These are phyloP conservation scores for Monilinia aucupariae DNA, from an alignment of 2,329 filamentous ascomycete species.

Conservation along the genomic window DNA sequence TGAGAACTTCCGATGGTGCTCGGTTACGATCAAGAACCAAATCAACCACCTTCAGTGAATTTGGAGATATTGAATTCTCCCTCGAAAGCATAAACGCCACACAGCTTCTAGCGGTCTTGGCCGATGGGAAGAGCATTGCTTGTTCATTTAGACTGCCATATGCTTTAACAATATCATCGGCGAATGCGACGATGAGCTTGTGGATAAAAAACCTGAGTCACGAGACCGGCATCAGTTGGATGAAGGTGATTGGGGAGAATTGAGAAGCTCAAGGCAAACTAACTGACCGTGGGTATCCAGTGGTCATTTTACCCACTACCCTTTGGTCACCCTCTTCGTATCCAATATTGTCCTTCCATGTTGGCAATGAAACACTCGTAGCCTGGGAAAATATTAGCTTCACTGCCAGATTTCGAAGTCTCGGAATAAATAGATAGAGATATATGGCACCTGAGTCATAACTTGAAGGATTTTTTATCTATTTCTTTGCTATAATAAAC, in stretches of 20 bases:
- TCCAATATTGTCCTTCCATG: slow-evolving; percentile 83
- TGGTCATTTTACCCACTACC: slow-evolving; percentile 80
- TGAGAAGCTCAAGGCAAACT: slow-evolving; percentile 5
- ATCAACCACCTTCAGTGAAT: slow-evolving; percentile 52
- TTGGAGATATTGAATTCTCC: slow-evolving; percentile 46
- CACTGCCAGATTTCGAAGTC: too few species aligned
- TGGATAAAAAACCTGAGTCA: slow-evolving; percentile 79
- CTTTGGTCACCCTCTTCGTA: slow-evolving; percentile 90
- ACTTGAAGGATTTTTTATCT: background rate
- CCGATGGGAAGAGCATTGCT: slow-evolving; percentile 79
- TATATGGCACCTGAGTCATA: slow-evolving; percentile 17
- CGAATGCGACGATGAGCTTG: slow-evolving; percentile 70
- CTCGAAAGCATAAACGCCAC: slow-evolving; percentile 63
- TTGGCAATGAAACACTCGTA: slow-evolving; percentile 91
- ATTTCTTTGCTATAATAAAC: background rate
- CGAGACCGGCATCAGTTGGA: slow-evolving; percentile 24
- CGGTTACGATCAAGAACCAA: slow-evolving; percentile 57
- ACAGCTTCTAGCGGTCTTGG: slow-evolving; percentile 65
- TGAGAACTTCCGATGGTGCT: slow-evolving; percentile 47
- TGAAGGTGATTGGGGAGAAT: background rate
- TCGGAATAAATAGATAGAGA: background rate
- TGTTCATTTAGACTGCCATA: slow-evolving; percentile 58
- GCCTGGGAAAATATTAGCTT: slow-evolving; percentile 52
- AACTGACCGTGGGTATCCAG: slow-evolving; percentile 76
- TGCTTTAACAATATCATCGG: slow-evolving; percentile 57